Evolutionary conservation across 768 basidiomycete species (phyloP), one percentile per base, ranked within the genome.

Genomic region (Galerina sulciceps): DNA sequence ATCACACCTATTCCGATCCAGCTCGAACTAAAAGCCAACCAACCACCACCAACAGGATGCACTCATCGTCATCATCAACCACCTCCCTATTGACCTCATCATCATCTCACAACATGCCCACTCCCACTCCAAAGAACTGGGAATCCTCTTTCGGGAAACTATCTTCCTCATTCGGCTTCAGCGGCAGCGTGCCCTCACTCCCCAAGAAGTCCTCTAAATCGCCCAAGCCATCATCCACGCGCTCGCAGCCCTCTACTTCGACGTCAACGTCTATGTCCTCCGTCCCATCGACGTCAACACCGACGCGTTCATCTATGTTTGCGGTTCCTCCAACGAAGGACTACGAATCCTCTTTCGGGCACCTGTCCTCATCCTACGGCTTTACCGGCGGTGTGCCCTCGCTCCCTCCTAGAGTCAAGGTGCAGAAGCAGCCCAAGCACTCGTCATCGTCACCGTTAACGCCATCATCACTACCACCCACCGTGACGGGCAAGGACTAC

Each of bases 331-430:
- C 63, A 1, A 13, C 57, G n/a, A 71, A 67, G 56, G 62, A 71
- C 40, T 71, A 69, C 38, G 66, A 71, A 48, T 53, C 63, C 31
- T 59, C 67, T 3, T 70, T 69, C 37, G 62, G 67, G 6, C 59
- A 57, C 4, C 59, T 71, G 18, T 64, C 66, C 9, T 62, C 60
- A 9, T 53, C 23, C 17, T 56, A 62, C 42, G 58, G 56, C 10
- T 62, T 61, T 31, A 55, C 52, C 14, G 57, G 56, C 22, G 45
- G 42, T 22, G 58, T 53, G 15, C 59, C 58, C 6, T 57, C 53
- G n/a, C 17, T 60, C 3, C 61, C 55, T 10, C 40, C 55, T 18
- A 67, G 49, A 40, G 44, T n/a, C n/a, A n/a, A n/a, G n/a, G n/a
- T 17, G 10, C 36, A 54, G 20, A 63, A 53, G 34, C 53, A 56